phyloP scores from a whole-genome alignment of 768 basidiomycete species.

The Leccinum variicolor region DNA sequence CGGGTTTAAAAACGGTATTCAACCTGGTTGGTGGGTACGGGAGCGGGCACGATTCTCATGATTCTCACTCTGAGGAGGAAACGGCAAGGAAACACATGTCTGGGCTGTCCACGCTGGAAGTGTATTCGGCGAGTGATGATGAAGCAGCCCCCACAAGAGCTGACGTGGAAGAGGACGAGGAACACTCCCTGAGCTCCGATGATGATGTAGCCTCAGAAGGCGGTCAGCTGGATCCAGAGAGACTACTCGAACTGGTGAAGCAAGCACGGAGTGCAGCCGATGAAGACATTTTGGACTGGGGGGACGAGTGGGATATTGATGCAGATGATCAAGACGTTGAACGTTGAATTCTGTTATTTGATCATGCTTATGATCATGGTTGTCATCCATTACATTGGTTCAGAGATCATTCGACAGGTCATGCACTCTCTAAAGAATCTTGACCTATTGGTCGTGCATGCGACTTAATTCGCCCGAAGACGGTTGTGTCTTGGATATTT shows the following conservation, averaged over 20 bases:
- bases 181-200: constrained; percentile 8
- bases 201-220: constrained; percentile 12
- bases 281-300: constrained; percentile 31
- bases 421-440: constrained; percentile 2
- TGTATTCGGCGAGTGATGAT: constrained; percentile 23
- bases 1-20: constrained; percentile 52
- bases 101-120: constrained; percentile 23
- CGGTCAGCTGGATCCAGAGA: constrained; percentile 13
- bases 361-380: not conserved
- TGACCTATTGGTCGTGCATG: not conserved
- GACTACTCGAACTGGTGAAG: constrained; percentile 22
- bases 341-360: not conserved
- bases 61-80: constrained; percentile 33
- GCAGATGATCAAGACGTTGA: constrained; percentile 5
- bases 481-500: not conserved
- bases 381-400: not conserved
- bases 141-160: not conserved
- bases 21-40: constrained; percentile 62
- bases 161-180: constrained; percentile 19
- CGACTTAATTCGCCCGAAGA: not conserved
- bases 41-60: constrained; percentile 44
- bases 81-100: not conserved
- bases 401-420: not conserved
- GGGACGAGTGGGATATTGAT: constrained; percentile 27
- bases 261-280: constrained; percentile 24